Conservation (phyloP, 345 rosid genomes). For the Isatis tinctoria region DNA sequence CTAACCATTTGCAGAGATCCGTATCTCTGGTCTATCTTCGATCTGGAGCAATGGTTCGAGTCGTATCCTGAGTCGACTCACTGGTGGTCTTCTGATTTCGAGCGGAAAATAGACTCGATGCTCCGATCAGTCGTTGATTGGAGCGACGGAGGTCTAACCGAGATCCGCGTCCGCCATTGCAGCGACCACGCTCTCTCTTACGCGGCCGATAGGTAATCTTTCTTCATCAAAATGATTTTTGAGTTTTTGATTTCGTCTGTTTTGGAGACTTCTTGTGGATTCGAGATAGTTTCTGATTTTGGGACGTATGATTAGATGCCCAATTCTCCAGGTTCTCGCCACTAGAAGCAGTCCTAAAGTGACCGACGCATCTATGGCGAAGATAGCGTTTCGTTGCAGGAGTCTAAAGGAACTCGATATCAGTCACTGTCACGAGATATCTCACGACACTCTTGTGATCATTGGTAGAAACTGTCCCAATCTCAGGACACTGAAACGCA, state of each 20-base stretch:
- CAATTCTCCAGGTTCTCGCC: constrained; percentile 57
- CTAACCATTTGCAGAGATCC: constrained; percentile 59
- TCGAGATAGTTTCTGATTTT: not conserved
- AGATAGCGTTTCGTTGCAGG: constrained; percentile 50
- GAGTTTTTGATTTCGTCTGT: not conserved
- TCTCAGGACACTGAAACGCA: constrained; percentile 58
- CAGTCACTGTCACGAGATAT: constrained; percentile 77
- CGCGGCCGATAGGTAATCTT: constrained; percentile 53
- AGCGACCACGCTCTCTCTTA: constrained; percentile 60
- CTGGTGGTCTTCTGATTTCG: constrained; percentile 72
- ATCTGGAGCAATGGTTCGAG: constrained; percentile 59
- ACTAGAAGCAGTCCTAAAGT: constrained; percentile 59
- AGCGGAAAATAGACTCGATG: constrained; percentile 62
- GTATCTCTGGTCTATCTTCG: constrained; percentile 56
- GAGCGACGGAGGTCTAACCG: constrained; percentile 55
- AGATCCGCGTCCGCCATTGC: constrained; percentile 73
- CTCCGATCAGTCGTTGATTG: constrained; percentile 58
- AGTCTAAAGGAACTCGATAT: constrained; percentile 61
- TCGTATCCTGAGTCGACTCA: constrained; percentile 43
- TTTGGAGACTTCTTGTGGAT: not conserved
- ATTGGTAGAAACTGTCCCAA: constrained; percentile 69
- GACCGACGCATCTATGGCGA: constrained; percentile 68
- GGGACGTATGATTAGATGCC: constrained; percentile 45
- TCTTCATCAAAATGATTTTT: not conserved
- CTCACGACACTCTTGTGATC: constrained; percentile 55